Evolutionary conservation across 106 monocot genomes (phyloP).

Genomic region (Acanthochlamys bracteata): DNA sequence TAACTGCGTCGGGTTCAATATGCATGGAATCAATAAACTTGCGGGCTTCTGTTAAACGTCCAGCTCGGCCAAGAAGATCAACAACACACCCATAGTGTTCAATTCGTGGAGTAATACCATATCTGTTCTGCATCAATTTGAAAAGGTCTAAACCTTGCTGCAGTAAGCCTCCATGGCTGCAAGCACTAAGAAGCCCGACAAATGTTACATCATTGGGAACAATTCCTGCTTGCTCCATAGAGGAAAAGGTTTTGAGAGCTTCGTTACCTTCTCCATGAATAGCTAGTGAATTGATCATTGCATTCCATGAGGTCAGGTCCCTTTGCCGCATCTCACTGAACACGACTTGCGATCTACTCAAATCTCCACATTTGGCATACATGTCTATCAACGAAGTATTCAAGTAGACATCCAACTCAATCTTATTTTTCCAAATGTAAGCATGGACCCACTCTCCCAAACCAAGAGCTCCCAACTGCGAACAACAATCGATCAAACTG

Average conservation of each 20-base stretch:
- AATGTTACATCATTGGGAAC: conserved; percentile 46
- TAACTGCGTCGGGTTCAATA: conserved; percentile 39
- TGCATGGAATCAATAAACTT: conserved; percentile 51
- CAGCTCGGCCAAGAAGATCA: conserved; percentile 56
- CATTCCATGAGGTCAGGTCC: conserved; percentile 38
- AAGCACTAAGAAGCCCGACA: conserved; percentile 47
- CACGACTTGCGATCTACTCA: conserved; percentile 19
- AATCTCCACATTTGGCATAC: conserved; percentile 62
- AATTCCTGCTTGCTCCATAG: conserved; percentile 27
- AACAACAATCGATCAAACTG: conserved; percentile 35
- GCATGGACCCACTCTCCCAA: conserved; percentile 46
- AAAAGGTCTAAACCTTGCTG: conserved; percentile 32
- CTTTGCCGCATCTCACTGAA: conserved; percentile 23
- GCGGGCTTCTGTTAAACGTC: conserved; percentile 31
- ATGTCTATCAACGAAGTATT: conserved; percentile 57
- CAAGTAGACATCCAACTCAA: conserved; percentile 24
- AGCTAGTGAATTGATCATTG: conserved; percentile 45
- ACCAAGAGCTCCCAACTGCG: conserved; percentile 38
- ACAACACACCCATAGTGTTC: conserved; percentile 70
- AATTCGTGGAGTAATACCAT: conserved; percentile 23
- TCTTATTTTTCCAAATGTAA: conserved; percentile 29
- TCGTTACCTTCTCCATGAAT: conserved; percentile 23
- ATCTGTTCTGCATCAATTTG: conserved; percentile 19
- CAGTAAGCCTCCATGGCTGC: conserved; percentile 50
- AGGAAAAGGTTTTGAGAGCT: conserved; percentile 27